Conservation (phyloP, 2,329 filamentous ascomycete genomes). For the Microsporum canis region DNA sequence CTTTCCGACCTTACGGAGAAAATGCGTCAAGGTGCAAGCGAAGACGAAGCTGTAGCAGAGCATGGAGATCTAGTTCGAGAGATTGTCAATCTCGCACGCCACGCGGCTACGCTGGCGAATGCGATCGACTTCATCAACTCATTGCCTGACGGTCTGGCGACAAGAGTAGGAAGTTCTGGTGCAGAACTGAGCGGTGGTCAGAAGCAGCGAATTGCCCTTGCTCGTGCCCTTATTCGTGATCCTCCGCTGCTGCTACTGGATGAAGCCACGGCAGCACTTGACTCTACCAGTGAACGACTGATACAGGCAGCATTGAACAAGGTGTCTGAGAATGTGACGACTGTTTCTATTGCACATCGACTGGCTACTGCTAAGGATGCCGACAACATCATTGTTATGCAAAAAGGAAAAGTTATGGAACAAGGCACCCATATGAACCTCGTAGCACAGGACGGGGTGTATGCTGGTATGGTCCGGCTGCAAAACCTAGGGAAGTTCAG, state of each 20-base stretch:
- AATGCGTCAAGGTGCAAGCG: conserved; percentile 18
- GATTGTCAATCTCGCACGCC: conserved; percentile 20
- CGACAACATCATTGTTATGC: conserved; percentile 30
- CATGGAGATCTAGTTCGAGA: conserved; percentile 19
- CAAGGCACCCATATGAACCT: conserved; percentile 26
- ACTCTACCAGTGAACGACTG: conserved; percentile 26
- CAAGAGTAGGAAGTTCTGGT: conserved; percentile 27
- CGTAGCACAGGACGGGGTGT: conserved; percentile 29
- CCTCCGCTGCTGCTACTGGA: conserved; percentile 57
- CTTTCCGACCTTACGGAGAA: conserved; percentile 20
- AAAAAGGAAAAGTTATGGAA: conserved; percentile 25
- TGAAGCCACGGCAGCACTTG: conserved; percentile 29
- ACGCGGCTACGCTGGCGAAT: conserved; percentile 22
- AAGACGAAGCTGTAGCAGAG: conserved; percentile 17
- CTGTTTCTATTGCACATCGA: conserved; percentile 29
- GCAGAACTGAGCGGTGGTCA: conserved; percentile 52
- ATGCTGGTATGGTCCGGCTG: conserved; percentile 40
- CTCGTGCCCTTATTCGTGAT: conserved; percentile 70
- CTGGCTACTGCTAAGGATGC: conserved; percentile 28
- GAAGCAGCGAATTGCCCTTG: conserved; percentile 82
- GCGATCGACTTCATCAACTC: conserved; percentile 21
- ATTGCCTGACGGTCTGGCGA: conserved; percentile 19
- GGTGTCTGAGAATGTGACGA: conserved; percentile 22
- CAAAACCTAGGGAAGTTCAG: conserved; percentile 27
- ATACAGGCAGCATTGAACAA: conserved; percentile 26